These are phyloP conservation scores for Rhynchospora pubera DNA, from an alignment of 176 grass and related monocot species.

Conservation along the genomic window DNA sequence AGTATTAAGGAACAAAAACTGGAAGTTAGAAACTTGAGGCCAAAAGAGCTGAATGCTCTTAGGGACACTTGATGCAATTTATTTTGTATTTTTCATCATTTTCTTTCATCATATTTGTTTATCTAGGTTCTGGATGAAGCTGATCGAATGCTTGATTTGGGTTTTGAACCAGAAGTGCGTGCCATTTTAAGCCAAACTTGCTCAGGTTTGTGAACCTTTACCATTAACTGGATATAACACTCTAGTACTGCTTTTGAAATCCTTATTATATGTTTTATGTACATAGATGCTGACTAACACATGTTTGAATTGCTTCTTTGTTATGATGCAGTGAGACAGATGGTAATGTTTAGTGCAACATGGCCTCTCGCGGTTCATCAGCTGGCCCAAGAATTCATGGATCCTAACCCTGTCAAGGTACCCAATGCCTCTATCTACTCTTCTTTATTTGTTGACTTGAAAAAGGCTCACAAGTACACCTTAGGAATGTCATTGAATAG, in stretches of 20 bases:
- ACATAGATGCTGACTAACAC: background rate
- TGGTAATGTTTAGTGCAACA: slow-evolving; percentile 99
- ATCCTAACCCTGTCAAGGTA: slow-evolving; percentile 96
- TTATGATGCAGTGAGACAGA: slow-evolving; percentile 53
- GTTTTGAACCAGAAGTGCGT: slow-evolving; percentile 97
- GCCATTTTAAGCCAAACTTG: slow-evolving; percentile 89
- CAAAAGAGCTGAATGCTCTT: no score
- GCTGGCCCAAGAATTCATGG: slow-evolving; percentile 90
- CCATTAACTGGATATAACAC: slow-evolving; percentile 1
- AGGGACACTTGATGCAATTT: background rate
- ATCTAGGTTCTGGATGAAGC: slow-evolving; percentile 97
- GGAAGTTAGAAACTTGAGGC: no score
- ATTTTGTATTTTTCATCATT: background rate
- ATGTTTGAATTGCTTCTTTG: slow-evolving; percentile 1
- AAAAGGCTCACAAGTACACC: background rate
- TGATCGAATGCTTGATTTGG: slow-evolving; percentile 98
- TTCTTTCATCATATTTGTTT: background rate
- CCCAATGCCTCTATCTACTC: background rate
- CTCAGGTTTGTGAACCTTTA: slow-evolving; percentile 41
- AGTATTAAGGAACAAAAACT: no score
- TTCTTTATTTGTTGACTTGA: background rate
- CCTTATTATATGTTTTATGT: slow-evolving; percentile 1
- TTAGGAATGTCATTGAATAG: background rate
- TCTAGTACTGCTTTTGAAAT: slow-evolving; percentile 15
- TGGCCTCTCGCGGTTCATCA: slow-evolving; percentile 89